Evolutionary conservation across 2,329 filamentous ascomycete species (phyloP).

Genomic region (Penicillium fuscoglaucum): DNA sequence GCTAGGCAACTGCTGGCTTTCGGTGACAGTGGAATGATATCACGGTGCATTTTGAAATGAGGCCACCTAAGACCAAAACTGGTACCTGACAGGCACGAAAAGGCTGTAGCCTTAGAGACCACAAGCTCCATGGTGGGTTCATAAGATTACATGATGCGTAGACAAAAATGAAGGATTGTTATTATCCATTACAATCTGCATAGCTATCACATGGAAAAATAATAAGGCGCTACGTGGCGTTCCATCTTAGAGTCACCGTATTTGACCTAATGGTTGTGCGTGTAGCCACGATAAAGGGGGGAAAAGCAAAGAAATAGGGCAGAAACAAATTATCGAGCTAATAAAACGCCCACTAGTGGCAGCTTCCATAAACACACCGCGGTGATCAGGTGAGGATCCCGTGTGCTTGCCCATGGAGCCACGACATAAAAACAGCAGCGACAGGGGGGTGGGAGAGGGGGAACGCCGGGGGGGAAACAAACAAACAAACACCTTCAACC

Average conservation of each 20-base stretch:
- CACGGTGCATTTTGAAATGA: constrained; percentile 19
- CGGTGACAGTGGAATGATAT: constrained; percentile 15
- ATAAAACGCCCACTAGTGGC: constrained; percentile 8
- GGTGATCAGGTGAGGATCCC: neutral
- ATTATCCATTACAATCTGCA: constrained; percentile 21
- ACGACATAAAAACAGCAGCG: neutral
- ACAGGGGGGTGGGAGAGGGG: neutral
- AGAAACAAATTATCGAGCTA: constrained; percentile 4
- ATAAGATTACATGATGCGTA: neutral
- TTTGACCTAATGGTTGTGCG: neutral
- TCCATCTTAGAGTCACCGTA: neutral
- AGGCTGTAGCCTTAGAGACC: neutral
- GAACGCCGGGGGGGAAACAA: neutral
- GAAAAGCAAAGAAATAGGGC: constrained; percentile 7
- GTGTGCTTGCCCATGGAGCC: neutral
- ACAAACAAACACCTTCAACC: neutral
- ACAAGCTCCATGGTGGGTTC: neutral
- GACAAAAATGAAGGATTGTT: constrained; percentile 7
- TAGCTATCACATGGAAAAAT: constrained; percentile 8
- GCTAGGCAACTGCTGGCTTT: neutral
- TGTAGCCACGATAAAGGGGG: neutral
- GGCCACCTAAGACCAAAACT: constrained; percentile 1
- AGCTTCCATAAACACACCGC: constrained; percentile 2
- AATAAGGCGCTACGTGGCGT: neutral
- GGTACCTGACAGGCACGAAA: constrained; percentile 19